Conservation (phyloP, 2,329 filamentous ascomycete genomes). For the Colletotrichum salicis region DNA sequence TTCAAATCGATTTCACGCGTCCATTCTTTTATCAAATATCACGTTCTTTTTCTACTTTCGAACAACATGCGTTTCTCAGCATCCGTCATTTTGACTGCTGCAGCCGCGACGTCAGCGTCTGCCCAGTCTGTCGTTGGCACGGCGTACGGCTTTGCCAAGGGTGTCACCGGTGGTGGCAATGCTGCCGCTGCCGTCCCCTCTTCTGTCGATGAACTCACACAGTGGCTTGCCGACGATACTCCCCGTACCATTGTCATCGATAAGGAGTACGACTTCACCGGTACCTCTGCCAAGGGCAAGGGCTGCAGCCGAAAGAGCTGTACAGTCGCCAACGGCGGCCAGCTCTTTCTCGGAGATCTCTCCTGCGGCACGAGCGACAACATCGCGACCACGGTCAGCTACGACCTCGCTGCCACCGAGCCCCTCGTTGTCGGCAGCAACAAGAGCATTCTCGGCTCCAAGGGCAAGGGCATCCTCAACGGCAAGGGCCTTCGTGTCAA, state of each 20-base stretch:
- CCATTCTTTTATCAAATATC: conserved; percentile 5
- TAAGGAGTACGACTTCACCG: conserved; percentile 43
- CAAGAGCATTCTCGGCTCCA: conserved; percentile 42
- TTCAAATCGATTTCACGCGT: conserved; percentile 18
- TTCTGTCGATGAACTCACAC: conserved; percentile 55
- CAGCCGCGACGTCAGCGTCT: conserved; percentile 37
- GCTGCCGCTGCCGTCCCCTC: conserved; percentile 56
- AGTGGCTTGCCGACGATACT: conserved; percentile 41
- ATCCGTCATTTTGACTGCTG: conserved; percentile 19
- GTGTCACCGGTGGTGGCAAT: conserved; percentile 63
- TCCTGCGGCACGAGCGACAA: conserved; percentile 34
- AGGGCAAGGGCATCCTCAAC: conserved; percentile 41
- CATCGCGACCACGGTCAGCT: conserved; percentile 41
- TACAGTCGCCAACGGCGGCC: conserved; percentile 40
- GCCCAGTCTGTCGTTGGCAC: conserved; percentile 43
- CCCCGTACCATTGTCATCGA: conserved; percentile 41
- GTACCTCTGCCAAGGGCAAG: conserved; percentile 37
- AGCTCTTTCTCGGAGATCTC: conserved; percentile 35
- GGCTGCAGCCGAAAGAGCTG: conserved; percentile 41
- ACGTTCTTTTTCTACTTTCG: neutral
- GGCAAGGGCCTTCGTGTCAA: conserved; percentile 57
- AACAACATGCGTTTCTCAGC: conserved; percentile 51
- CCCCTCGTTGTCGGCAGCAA: conserved; percentile 42
- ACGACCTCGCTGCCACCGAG: conserved; percentile 40
- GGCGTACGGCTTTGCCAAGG: conserved; percentile 44